Evolutionary conservation across 1,139 yeast genomes (phyloP).

Genomic region (Suhomyces bokatorum): DNA sequence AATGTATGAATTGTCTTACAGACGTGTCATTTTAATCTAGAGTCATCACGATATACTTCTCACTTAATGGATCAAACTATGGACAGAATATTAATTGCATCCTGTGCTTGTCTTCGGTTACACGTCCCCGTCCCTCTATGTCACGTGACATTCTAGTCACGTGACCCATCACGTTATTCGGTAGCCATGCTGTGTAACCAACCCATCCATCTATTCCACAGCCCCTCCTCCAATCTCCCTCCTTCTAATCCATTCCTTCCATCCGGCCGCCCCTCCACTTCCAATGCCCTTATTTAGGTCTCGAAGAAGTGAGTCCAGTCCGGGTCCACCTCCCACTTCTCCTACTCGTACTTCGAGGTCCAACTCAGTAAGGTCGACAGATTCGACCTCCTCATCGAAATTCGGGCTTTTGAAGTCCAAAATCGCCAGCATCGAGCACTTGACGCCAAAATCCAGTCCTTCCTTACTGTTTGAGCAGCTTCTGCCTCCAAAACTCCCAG

Average conservation of each 20-base stretch:
- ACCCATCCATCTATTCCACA: not conserved
- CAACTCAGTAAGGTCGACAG: constrained; percentile 8
- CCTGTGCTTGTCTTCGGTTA: too few species aligned
- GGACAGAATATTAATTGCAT: too few species aligned
- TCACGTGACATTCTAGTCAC: not conserved
- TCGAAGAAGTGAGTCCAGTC: constrained; percentile 9
- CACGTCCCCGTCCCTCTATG: too few species aligned
- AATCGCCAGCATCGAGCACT: not conserved
- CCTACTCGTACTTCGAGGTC: constrained; percentile 7
- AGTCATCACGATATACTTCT: too few species aligned
- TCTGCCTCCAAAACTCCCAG: not conserved
- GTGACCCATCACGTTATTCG: not conserved
- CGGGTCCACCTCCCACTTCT: constrained; percentile 3
- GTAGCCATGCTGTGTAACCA: not conserved
- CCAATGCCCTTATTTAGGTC: constrained; percentile 12
- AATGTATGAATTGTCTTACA: too few species aligned
- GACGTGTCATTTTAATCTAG: too few species aligned
- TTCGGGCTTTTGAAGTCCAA: constrained; percentile 8
- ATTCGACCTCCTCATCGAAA: constrained; percentile 1
- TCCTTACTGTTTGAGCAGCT: not conserved
- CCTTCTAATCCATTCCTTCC: not conserved
- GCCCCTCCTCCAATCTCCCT: not conserved
- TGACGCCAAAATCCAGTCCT: constrained; percentile 2
- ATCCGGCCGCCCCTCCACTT: not conserved
- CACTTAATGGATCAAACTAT: too few species aligned